Conservation (phyloP, 2,329 filamentous ascomycete genomes). For the Macrophomina pseudophaseolina region DNA sequence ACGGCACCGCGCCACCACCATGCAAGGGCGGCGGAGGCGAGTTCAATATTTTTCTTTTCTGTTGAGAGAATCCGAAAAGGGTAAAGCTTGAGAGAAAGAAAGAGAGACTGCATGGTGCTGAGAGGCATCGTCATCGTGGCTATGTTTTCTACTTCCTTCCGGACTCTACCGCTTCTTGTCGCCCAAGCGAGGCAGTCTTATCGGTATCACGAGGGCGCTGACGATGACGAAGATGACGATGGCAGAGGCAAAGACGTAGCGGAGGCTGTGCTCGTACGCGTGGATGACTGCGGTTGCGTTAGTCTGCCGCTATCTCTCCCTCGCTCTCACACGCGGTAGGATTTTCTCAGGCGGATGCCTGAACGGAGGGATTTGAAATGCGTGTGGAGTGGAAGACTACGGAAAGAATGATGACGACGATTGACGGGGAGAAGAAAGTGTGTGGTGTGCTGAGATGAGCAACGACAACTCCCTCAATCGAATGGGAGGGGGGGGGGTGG, state of each 20-base stretch:
- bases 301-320: neutral
- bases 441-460: conserved; percentile 9
- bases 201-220: conserved; percentile 56
- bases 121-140: neutral
- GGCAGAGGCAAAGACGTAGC: conserved; percentile 51
- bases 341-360: neutral
- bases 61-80: neutral
- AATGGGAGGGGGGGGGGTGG: neutral
- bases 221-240: conserved; percentile 55
- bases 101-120: neutral
- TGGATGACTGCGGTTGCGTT: conserved; percentile 39
- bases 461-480: neutral
- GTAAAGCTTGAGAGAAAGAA: neutral
- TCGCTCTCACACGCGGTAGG: neutral
- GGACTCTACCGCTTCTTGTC: conserved; percentile 28
- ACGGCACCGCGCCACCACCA: neutral
- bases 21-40: conserved; percentile 1
- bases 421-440: conserved; percentile 17
- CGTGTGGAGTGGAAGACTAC: neutral
- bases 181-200: conserved; percentile 61
- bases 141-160: neutral
- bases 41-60: neutral
- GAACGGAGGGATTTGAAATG: neutral
- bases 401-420: neutral
- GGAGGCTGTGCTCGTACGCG: conserved; percentile 45